Evolutionary conservation across 2,329 filamentous ascomycete species (phyloP).

Genomic region (Stagonosporopsis cucurbitacearum): DNA sequence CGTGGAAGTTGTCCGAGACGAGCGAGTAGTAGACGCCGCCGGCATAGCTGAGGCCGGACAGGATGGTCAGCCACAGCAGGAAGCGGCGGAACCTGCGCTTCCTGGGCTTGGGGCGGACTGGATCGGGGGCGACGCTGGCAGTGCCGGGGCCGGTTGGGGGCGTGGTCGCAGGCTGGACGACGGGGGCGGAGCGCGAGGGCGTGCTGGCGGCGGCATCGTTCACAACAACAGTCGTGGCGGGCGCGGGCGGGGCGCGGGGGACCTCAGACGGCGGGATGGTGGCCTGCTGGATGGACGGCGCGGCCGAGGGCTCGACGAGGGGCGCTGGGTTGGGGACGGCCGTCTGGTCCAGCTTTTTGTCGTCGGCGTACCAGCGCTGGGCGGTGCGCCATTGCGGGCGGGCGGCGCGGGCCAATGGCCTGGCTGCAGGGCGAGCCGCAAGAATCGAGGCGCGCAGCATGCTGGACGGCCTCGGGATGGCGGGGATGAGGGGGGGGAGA

Average conservation of each 20-base stretch:
- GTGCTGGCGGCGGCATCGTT: constrained; percentile 2
- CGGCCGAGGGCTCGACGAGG: constrained; percentile 48
- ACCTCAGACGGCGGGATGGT: constrained; percentile 58
- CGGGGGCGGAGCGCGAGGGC: constrained; percentile 45
- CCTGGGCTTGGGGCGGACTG: constrained; percentile 58
- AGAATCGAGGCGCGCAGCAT: constrained; percentile 65
- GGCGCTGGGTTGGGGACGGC: constrained; percentile 45
- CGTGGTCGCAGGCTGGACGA: constrained; percentile 41
- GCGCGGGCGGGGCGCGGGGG: constrained; percentile 55
- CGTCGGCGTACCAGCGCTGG: constrained; percentile 60
- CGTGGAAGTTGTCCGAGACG: constrained; percentile 96
- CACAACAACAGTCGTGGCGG: constrained; percentile 48
- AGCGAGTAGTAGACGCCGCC: constrained; percentile 93
- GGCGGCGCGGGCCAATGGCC: constrained; percentile 41
- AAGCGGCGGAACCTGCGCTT: constrained; percentile 77
- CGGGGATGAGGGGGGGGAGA: too few species aligned
- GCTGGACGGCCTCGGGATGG: constrained; percentile 52
- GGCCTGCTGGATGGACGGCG: constrained; percentile 29
- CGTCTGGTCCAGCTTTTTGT: constrained; percentile 52
- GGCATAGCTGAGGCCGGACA: constrained; percentile 79
- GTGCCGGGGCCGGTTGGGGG: constrained; percentile 53
- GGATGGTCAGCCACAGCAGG: constrained; percentile 75
- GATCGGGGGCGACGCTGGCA: constrained; percentile 51
- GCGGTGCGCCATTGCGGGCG: constrained; percentile 47
- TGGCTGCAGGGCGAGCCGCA: constrained; percentile 54